Percentiles rank a stretch among this genome's conserved stretches.
Evolutionary conservation across 495 filamentous ascomycete species (phyloP).

Genomic region (Penicillium canariense): DNA sequence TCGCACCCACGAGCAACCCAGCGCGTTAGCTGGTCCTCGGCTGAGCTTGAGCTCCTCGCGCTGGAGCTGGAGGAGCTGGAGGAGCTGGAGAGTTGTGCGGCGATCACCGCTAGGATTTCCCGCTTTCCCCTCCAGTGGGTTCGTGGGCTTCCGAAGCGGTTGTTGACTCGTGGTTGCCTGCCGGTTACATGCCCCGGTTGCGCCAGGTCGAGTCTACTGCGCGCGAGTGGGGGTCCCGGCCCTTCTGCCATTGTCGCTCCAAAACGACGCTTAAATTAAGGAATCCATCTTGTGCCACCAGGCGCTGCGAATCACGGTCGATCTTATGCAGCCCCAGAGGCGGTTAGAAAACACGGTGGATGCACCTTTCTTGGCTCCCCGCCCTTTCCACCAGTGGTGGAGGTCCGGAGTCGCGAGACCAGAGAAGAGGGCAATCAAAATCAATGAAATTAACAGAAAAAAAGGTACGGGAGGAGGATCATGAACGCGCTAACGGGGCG

Average conservation of each 20-base stretch:
- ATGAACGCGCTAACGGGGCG: constrained; percentile 6
- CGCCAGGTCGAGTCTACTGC: neutral
- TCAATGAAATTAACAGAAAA: too few species aligned
- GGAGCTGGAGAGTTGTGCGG: constrained; percentile 4
- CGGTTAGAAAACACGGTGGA: neutral
- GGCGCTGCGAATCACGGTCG: constrained; percentile 17
- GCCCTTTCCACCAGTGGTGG: neutral
- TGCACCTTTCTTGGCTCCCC: neutral
- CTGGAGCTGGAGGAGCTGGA: too few species aligned
- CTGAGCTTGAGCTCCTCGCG: too few species aligned
- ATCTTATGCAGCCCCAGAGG: neutral
- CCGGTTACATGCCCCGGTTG: neutral
- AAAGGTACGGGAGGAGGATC: constrained; percentile 11
- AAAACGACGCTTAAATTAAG: constrained; percentile 26
- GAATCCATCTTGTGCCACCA: constrained; percentile 21
- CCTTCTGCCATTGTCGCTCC: neutral
- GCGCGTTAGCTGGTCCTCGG: too few species aligned
- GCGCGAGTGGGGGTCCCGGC: neutral
- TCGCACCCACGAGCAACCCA: neutral
- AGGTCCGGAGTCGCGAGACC: neutral
- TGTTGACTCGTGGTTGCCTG: neutral
- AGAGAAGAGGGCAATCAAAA: too few species aligned
- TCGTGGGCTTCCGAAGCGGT: neutral
- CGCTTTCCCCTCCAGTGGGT: neutral
- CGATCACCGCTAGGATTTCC: constrained; percentile 45